Base-by-base conservation (phyloP, 345 rosid genomes). In the Eucalyptus sp. region DNA sequence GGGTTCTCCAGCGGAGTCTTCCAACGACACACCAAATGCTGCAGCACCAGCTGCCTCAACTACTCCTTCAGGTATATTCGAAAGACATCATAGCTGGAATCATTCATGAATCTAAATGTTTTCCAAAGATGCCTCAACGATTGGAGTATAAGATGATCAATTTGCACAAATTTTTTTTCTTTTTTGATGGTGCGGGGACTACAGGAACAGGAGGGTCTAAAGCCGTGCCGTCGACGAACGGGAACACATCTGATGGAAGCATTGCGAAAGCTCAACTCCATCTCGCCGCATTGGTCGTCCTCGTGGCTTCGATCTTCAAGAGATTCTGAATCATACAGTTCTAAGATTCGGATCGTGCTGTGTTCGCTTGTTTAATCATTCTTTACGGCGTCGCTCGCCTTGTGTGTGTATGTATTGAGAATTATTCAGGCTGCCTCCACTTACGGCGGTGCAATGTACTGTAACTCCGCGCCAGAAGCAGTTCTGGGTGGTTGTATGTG, bases 181-280 rank as follows among this genome's bases (percentile, higher is more conserved):
- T 3, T 60, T 71, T 76, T 9, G 50, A 41, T 15, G 54, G 16
- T 27, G 50, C 60, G 62, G 79, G 41, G 71, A 87, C 91, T 62
- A 88, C 87, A 83, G 52, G 37, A 43, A 88, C 86, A 71, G 52
- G n/a, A 29, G 95, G 93, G 88, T 92, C 94, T 2, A 91, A 89
- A 87, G 86, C 89, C 13, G 88, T 44, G 48, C 89, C 94, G 41
- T n/a, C 89, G 51, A 41, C 89, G 80, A 68, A 87, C 5, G 88
- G 56, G 50, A 86, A 87, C 84, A 87, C 88, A 50, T 90, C 92
- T 29, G 86, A 86, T 85, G 93, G 92, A 89, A 90, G 86, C 86
- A 50, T 76, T 29, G 79, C 76, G 6, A 91, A 90, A 29, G 48
- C 46, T 88, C 86, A 87, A 49, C 81, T 89, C 52, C 86, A 90